Evolutionary conservation across 345 rosid species (phyloP), one percentile per base, ranked within the genome.

Genomic region (Limnanthes douglasii): DNA sequence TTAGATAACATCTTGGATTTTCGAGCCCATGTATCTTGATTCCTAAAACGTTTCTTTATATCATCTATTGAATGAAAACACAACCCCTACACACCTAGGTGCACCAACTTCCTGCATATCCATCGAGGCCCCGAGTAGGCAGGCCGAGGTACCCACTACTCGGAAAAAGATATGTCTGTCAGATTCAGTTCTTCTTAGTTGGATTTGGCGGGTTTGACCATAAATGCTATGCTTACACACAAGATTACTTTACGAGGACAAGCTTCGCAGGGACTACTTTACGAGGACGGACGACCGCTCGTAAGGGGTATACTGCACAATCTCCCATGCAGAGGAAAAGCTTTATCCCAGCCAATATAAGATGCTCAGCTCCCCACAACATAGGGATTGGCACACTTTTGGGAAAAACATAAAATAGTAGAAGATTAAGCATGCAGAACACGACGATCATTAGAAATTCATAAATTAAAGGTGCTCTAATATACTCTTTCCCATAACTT

Each of bases 141-240:
- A n/a, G n/a, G n/a, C n/a, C 30, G 30, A 26, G 10, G 30, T 26
- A 26, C 30, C 30, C 30, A 26, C 30, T 26, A 26, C 30, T 26
- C 10, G 30, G 30, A 26, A 13, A 39, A 39, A 39, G 31, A 39
- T 39, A 5, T 39, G 20, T 39, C 12, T 23, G 13, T 38, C 18
- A 21, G 43, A 30, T 21, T 38, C 29, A 6, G 30, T 38, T 38
- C 30, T 38, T 38, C 43, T 38, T 38, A 21, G 30, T 23, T 38
- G 30, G 43, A 25, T 38, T 38, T 17, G 30, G 43, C 18, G 18
- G 29, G 43, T 38, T 22, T 11, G 30, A 21, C 30, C 30, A 38
- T n/a, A 38, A 38, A 38, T 38, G 30, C 21, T 38, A 38, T 38
- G 43, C 43, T 38, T 39, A 39, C 43, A 39, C 31, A 22, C 43